Base-by-base conservation (phyloP, 2,329 filamentous ascomycete species). In the Colletotrichum eleusines region DNA sequence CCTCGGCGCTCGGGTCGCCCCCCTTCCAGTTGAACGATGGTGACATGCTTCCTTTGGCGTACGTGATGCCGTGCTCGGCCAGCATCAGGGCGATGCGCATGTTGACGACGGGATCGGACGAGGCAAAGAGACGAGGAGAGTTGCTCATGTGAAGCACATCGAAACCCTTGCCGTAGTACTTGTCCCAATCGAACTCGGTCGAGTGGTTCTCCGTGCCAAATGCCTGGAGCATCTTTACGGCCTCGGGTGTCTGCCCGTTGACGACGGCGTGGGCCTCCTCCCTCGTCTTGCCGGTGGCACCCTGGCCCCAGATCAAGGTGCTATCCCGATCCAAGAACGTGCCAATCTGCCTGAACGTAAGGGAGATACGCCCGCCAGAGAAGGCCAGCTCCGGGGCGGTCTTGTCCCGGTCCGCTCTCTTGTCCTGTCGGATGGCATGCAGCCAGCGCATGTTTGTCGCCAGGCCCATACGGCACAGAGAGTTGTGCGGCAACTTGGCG, bases 371-470 rank as follows among this genome's bases (percentile, higher is more conserved):
- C 57, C 91, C 90, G 8, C 94, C 92, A 7, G 84, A 84, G 76
- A 89, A 94, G 0, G 92, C 92, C 50, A 90, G 86, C 78, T 98
- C 95, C 7, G 88, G 87, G 0, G 84, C 74, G 0, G 88, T 86
- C 79, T 95, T 95, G 74, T 95, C 92, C 1, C 84, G 81, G 1
- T 84, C 81, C 0, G 88, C 83, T 33, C 96, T 89, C 78, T 95
- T 97, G 81, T 99, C 96, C 53, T 92, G 90, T 60, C 92, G 91
- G 78, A 99, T 98, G n/a, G 91, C 91, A 81, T 99, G 96, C 14
- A 98, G 87, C 94, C 95, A 98, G 75, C 90, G 88, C 81, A 88
- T 89, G 77, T 99, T 99, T 0, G 94, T 97, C 48, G 84, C 79
- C 23, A 94, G 84, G 3, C 95, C 95, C 80, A 98, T 91, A 57